Conservation (phyloP, 768 basidiomycete species). For the Hebeloma cylindrosporum region DNA sequence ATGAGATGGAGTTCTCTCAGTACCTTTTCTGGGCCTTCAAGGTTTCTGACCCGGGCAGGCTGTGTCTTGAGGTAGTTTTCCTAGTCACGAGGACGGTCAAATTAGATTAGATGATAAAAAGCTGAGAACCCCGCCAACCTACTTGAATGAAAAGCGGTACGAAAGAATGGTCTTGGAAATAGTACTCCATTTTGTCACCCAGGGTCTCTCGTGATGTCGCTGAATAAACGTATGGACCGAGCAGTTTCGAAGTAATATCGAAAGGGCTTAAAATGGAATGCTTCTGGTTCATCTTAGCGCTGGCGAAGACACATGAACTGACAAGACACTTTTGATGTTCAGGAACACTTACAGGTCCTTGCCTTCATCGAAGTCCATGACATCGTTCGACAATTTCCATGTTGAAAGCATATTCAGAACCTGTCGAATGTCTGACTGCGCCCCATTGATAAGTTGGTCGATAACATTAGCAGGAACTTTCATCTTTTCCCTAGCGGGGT, state of each 20-base stretch:
- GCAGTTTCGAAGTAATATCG: slow-evolving; percentile 83
- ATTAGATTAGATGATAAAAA: neutral
- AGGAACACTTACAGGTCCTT: slow-evolving; percentile 72
- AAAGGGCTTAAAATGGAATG: slow-evolving; percentile 90
- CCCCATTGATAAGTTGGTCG: slow-evolving; percentile 85
- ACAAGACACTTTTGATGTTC: neutral
- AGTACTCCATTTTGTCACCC: slow-evolving; percentile 91
- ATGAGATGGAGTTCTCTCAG: slow-evolving; percentile 79
- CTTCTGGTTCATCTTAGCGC: slow-evolving; percentile 89
- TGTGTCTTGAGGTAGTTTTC: slow-evolving; percentile 93
- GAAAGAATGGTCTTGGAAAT: slow-evolving; percentile 95
- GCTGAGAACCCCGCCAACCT: neutral
- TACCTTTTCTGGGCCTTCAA: slow-evolving; percentile 60
- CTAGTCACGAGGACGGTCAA: slow-evolving; percentile 45
- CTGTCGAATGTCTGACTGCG: slow-evolving; percentile 96
- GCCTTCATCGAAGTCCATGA: slow-evolving; percentile 90
- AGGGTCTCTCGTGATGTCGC: slow-evolving; percentile 77
- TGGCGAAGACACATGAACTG: slow-evolving; percentile 28
- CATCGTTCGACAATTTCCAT: slow-evolving; percentile 80
- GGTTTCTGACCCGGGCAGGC: slow-evolving; percentile 58
- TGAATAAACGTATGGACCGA: slow-evolving; percentile 91
- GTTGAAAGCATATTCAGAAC: slow-evolving; percentile 98
- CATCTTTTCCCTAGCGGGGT: slow-evolving; percentile 85
- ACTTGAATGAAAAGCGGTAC: slow-evolving; percentile 96
- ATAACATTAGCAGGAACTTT: slow-evolving; percentile 88